A percentile compares a stretch with the other conserved stretches of the same genome.
Conservation (phyloP, 225 moss, liverwort and hornwort genomes). For the Sphagnum tenellum region DNA sequence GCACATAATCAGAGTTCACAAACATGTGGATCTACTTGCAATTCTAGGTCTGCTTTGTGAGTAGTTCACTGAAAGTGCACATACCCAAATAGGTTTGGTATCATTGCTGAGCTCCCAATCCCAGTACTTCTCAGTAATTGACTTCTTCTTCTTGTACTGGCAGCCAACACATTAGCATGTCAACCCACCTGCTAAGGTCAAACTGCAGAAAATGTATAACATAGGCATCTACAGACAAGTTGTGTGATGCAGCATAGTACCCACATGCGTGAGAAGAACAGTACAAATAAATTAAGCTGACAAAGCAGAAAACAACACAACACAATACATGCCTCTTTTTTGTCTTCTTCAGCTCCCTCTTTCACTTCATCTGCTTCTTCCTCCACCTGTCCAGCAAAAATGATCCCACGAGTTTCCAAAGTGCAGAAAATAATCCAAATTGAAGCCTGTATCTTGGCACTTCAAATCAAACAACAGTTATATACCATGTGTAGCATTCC, state of each 20-base stretch:
- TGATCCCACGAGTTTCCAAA: no score
- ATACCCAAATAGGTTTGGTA: slow-evolving; percentile 91
- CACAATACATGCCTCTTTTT: neutral
- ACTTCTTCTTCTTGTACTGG: slow-evolving; percentile 22
- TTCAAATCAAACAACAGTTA: no score
- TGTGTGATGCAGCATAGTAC: no score
- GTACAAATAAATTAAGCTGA: neutral
- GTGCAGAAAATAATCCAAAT: slow-evolving; percentile 2
- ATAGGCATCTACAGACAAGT: no score
- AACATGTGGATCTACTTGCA: no score
- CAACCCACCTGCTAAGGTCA: neutral
- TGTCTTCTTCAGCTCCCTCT: slow-evolving; percentile 14
- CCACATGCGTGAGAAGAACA: no score
- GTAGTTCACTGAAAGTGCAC: neutral
- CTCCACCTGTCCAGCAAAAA: slow-evolving; percentile 16
- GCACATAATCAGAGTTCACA: no score
- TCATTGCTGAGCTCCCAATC: slow-evolving; percentile 90
- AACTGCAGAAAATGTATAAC: no score
- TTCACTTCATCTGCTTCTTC: slow-evolving; percentile 18
- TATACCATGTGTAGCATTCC: neutral
- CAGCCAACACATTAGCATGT: slow-evolving; percentile 7
- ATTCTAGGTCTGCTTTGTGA: no score
- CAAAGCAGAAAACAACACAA: neutral
- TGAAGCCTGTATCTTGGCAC: no score
- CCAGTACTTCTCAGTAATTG: slow-evolving; percentile 63